phyloP scores from a whole-genome alignment of 331 rosid genomes.

The Saraca asoca region DNA sequence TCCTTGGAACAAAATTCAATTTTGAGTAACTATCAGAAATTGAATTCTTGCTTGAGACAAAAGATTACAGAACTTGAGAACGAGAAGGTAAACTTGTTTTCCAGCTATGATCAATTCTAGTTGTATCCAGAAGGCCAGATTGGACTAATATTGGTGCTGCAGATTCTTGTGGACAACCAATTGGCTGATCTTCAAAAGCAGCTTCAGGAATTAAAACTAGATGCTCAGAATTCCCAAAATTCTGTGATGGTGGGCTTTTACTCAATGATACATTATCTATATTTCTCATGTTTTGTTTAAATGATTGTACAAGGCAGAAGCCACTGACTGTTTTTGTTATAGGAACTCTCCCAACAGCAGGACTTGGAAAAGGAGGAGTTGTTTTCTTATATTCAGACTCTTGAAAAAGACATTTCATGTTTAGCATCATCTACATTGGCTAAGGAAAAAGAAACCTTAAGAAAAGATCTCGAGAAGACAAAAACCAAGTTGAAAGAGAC shows the following conservation, averaged over 20 bases:
- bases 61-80: slow-evolving; percentile 61
- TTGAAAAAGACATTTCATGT: slow-evolving; percentile 67
- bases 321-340: slow-evolving; percentile 29
- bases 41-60: slow-evolving; percentile 54
- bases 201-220: slow-evolving; percentile 54
- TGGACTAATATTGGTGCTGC: slow-evolving; percentile 40
- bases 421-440: slow-evolving; percentile 64
- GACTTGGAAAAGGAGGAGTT: slow-evolving; percentile 62
- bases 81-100: slow-evolving; percentile 59
- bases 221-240: slow-evolving; percentile 52
- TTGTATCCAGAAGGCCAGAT: slow-evolving; percentile 28
- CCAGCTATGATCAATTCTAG: slow-evolving; percentile 15
- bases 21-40: slow-evolving; percentile 48
- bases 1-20: slow-evolving; percentile 48
- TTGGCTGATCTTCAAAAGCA: slow-evolving; percentile 61
- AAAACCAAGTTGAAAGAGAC: slow-evolving; percentile 71
- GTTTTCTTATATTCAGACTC: slow-evolving; percentile 59
- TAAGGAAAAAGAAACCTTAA: slow-evolving; percentile 71
- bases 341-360: slow-evolving; percentile 60
- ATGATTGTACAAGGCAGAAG: slow-evolving; percentile 9
- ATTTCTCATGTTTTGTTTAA: slow-evolving; percentile 21
- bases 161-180: slow-evolving; percentile 59
- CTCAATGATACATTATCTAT: slow-evolving; percentile 21
- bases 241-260: slow-evolving; percentile 53
- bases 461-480: slow-evolving; percentile 82